Evolutionary conservation across 2,329 filamentous ascomycete genomes (phyloP).

Genomic region (Diaporthe citriasiana): DNA sequence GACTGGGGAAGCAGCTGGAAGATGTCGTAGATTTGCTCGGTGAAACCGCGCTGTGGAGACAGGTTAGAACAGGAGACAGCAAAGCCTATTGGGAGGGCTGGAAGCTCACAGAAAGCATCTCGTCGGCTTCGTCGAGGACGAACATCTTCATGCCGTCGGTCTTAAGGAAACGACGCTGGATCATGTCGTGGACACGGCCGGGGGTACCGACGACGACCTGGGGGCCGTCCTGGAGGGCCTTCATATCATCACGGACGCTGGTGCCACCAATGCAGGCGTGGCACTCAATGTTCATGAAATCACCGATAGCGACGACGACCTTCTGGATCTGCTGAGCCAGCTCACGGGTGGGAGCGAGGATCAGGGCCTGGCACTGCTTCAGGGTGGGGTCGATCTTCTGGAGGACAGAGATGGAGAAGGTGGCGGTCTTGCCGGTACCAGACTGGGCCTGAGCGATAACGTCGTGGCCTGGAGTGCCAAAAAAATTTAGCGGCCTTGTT

Average conservation of each 20-base stretch:
- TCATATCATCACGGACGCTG: slow-evolving; percentile 97
- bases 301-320: slow-evolving; percentile 98
- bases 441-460: slow-evolving; percentile 99
- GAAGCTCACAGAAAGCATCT: slow-evolving; percentile 79
- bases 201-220: slow-evolving; percentile 98
- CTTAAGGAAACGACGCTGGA: slow-evolving; percentile 68
- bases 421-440: slow-evolving; percentile 96
- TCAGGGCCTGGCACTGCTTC: slow-evolving; percentile 92
- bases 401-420: slow-evolving; percentile 95
- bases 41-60: slow-evolving; percentile 87
- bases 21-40: slow-evolving; percentile 99
- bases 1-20: slow-evolving; percentile 97
- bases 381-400: slow-evolving; percentile 96
- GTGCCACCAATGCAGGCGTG: slow-evolving; percentile 98
- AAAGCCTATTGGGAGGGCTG: neutral
- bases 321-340: slow-evolving; percentile 98
- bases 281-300: slow-evolving; percentile 99
- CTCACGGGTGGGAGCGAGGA: slow-evolving; percentile 96
- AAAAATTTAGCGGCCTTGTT: slow-evolving; percentile 42
- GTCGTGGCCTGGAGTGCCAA: slow-evolving; percentile 79
- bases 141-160: slow-evolving; percentile 76
- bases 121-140: slow-evolving; percentile 73
- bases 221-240: slow-evolving; percentile 96
- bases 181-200: slow-evolving; percentile 85
- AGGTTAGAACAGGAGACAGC: slow-evolving; percentile 52